Percentiles rank a stretch among this genome's conserved stretches.
Conservation (phyloP, 2,329 filamentous ascomycete species). For the Microcyclospora tardicrescens region DNA sequence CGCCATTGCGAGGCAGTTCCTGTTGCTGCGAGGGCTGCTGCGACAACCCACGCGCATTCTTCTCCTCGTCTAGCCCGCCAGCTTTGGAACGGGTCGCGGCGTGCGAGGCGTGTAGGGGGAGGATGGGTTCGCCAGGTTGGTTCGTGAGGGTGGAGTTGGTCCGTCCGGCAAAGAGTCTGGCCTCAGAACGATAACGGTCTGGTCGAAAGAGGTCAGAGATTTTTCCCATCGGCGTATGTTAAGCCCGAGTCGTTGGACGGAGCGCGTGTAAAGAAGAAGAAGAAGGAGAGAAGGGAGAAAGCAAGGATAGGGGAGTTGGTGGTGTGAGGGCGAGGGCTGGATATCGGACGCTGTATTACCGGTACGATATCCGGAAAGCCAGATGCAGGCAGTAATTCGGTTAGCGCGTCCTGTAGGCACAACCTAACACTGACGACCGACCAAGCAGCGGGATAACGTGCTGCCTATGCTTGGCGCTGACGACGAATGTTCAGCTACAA, state of each 20-base stretch:
- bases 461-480: too few species aligned
- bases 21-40: constrained; percentile 2
- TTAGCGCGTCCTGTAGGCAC: too few species aligned
- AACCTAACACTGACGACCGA: too few species aligned
- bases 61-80: constrained; percentile 20
- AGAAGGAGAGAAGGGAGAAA: neutral
- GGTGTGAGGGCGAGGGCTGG: too few species aligned
- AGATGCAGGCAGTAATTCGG: too few species aligned
- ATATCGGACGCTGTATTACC: too few species aligned
- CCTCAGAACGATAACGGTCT: constrained; percentile 40
- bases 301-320: too few species aligned
- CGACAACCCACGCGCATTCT: constrained; percentile 15
- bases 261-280: neutral
- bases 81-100: constrained; percentile 13
- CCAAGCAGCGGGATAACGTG: too few species aligned
- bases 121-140: constrained; percentile 20
- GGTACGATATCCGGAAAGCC: too few species aligned
- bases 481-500: too few species aligned
- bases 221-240: constrained; percentile 39
- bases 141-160: constrained; percentile 9
- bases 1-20: constrained; percentile 3
- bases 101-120: constrained; percentile 16
- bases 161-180: constrained; percentile 27
- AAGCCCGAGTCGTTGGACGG: constrained; percentile 2
- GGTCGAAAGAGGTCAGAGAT: constrained; percentile 38